Conservation (phyloP, 148 eudicot species). For the Gaultheria prostrata region DNA sequence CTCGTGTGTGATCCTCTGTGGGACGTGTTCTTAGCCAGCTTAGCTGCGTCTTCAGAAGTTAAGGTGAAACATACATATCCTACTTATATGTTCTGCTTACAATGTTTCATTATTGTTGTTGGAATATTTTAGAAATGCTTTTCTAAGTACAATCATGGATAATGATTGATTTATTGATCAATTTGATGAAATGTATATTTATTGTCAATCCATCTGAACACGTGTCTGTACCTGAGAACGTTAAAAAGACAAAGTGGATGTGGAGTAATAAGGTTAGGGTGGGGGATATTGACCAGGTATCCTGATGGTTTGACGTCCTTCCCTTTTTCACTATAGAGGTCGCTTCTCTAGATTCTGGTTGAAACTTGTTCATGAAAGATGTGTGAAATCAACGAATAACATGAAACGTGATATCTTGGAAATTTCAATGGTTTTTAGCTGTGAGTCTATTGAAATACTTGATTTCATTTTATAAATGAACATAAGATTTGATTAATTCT, state of each 20-base stretch:
- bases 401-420: too few species aligned
- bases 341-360: neutral
- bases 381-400: neutral
- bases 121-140: too few species aligned
- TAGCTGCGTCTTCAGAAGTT: neutral
- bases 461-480: too few species aligned
- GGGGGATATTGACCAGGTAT: neutral
- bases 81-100: neutral
- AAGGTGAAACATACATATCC: neutral
- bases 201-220: neutral
- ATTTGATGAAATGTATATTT: neutral
- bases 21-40: too few species aligned
- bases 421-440: too few species aligned
- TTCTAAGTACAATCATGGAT: neutral
- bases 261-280: neutral
- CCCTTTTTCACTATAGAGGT: neutral
- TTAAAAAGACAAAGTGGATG: neutral
- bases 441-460: too few species aligned
- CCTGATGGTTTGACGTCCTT: neutral
- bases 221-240: neutral
- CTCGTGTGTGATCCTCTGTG: too few species aligned
- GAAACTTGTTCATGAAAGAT: neutral
- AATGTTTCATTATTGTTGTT: neutral
- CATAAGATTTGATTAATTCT: too few species aligned
- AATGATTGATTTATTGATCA: too few species aligned